Percentiles rank a stretch among this genome's conserved stretches.
phyloP scores from a whole-genome alignment of 2,329 filamentous ascomycete species.

The Triangularia setosa region DNA sequence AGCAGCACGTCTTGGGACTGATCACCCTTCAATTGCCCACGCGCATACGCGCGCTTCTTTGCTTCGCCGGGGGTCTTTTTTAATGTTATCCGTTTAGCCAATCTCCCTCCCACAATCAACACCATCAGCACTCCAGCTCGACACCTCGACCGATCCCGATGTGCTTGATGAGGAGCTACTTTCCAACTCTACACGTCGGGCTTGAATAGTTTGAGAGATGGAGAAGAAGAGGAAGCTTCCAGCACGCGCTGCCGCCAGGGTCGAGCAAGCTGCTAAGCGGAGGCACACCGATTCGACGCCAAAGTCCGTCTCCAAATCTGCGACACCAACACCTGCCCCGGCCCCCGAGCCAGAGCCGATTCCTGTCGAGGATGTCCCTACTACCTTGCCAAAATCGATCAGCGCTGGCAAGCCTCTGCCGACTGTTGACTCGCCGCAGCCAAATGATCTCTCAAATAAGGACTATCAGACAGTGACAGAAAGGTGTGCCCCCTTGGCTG shows the following conservation, averaged over 20 bases:
- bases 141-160: conserved; percentile 16
- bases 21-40: background rate
- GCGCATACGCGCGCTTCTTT: background rate
- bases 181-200: conserved; percentile 15
- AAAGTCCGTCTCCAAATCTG: conserved; percentile 47
- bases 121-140: background rate
- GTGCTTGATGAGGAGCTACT: conserved; percentile 23
- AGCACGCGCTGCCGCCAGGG: conserved; percentile 57
- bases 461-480: conserved; percentile 73
- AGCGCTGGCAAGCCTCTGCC: conserved; percentile 65
- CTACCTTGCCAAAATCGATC: conserved; percentile 58
- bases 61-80: background rate
- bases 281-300: conserved; percentile 52
- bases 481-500: conserved; percentile 46
- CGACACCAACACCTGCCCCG: conserved; percentile 25
- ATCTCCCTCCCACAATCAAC: background rate
- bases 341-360: conserved; percentile 29
- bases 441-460: conserved; percentile 55
- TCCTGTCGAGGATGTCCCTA: conserved; percentile 35
- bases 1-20: background rate
- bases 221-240: conserved; percentile 65
- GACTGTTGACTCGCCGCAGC: conserved; percentile 64
- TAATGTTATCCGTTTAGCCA: background rate
- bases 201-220: conserved; percentile 39
- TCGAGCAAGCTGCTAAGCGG: conserved; percentile 58